Evolutionary conservation across 2,329 filamentous ascomycete species (phyloP).

Genomic region (Fusarium sp.): DNA sequence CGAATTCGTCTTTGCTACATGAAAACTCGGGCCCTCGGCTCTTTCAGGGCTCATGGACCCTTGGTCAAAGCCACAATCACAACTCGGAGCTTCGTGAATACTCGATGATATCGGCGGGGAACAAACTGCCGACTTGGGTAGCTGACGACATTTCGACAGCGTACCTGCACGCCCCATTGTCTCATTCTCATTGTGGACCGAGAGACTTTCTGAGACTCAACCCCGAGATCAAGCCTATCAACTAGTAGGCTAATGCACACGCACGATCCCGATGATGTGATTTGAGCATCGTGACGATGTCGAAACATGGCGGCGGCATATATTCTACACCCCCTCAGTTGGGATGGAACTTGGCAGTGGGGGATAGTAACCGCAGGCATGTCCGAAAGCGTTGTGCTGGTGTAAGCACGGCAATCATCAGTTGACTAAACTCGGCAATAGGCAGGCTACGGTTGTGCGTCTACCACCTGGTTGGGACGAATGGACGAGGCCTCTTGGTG

Average conservation of each 20-base stretch:
- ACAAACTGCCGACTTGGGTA: constrained; percentile 32
- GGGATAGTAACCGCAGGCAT: constrained; percentile 24
- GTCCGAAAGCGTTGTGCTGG: constrained; percentile 36
- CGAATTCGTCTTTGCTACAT: constrained; percentile 50
- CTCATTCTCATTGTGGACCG: constrained; percentile 23
- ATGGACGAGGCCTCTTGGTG: constrained; percentile 35
- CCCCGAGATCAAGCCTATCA: constrained; percentile 37
- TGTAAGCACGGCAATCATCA: constrained; percentile 35
- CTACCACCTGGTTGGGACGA: constrained; percentile 43
- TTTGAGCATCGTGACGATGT: constrained; percentile 40
- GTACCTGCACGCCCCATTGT: constrained; percentile 30
- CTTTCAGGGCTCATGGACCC: constrained; percentile 42
- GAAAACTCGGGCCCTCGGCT: constrained; percentile 16
- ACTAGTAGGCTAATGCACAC: constrained; percentile 40
- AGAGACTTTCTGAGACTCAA: constrained; percentile 30
- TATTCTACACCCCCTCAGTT: constrained; percentile 38
- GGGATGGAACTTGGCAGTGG: constrained; percentile 34
- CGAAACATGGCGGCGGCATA: constrained; percentile 42
- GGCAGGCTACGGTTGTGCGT: constrained; percentile 35
- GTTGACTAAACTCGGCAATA: constrained; percentile 34
- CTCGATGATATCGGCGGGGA: constrained; percentile 16
- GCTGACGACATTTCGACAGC: constrained; percentile 30
- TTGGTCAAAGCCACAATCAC: constrained; percentile 42
- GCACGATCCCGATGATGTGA: constrained; percentile 42
- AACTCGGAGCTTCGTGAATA: constrained; percentile 13